Evolutionary conservation across 768 basidiomycete species (phyloP), one percentile per base, ranked within the genome.

Genomic region (Mycena galericulata): DNA sequence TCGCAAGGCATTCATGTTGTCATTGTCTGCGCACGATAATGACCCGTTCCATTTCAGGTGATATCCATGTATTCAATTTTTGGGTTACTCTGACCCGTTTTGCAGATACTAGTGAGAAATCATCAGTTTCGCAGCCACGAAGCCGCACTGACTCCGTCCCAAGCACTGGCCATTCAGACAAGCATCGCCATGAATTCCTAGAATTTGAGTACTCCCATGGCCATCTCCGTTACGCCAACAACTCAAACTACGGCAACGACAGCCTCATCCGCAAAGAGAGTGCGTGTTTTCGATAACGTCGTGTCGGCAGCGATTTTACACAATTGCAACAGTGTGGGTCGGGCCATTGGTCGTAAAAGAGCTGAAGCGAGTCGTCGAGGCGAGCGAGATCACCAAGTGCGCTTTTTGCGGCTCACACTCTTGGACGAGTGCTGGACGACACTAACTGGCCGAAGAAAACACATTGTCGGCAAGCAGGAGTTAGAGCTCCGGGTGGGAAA

Each of bases 141-240:
- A n/a, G 26, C 18, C 24, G 26, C n/a, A 57, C 36, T 72, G 51
- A 67, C 60, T 29, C 46, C 3, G 17, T 47, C 18, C 67, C 38
- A n/a, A 95, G 94, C 80, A 97, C 97, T 30, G 97, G 98, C n/a
- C 97, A 99, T 80, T 97, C 96, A 75, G 97, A 98, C 68, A 96
- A 96, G 79, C 96, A 97, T 75, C 96, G 96, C 24, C 96, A 98
- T 82, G 96, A 98, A 79, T 99, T 99, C 79, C 87, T 99, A 50
- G 97, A 99, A 79, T 99, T 99, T 75, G 97, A 99, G 80, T 98
- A 98, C 83, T 93, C 95, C 17, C 94, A 97, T 83, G 97, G 97
- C 41, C 92, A 97, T 72, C 87, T 99, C 62, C 89, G 98, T 72
- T 99, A 99, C 79, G 98, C 98, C 69, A 97, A 99, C 85, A 99